A percentile compares a stretch with the other conserved stretches of the same genome.
Evolutionary conservation across 2,329 filamentous ascomycete species (phyloP).

Genomic region (Corinectria fuckeliana): DNA sequence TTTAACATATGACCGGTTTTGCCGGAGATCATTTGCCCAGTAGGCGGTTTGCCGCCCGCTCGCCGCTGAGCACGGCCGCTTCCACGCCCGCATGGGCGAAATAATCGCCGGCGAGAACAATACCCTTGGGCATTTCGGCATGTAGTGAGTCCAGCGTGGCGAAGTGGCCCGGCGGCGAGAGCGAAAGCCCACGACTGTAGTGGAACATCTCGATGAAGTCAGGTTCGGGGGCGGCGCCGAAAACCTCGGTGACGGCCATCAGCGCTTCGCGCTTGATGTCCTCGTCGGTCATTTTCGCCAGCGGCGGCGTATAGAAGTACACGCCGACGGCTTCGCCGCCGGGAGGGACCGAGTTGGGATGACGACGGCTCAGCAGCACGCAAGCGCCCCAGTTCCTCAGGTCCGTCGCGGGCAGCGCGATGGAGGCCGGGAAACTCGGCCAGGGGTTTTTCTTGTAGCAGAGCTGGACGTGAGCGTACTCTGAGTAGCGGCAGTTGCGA

Average conservation of each 20-base stretch:
- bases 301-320: background rate
- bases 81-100: background rate
- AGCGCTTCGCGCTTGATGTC: background rate
- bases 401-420: background rate
- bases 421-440: background rate
- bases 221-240: background rate
- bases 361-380: background rate
- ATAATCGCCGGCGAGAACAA: background rate
- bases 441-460: conserved; percentile 6
- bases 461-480: conserved; percentile 3
- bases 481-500: background rate
- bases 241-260: background rate
- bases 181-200: background rate
- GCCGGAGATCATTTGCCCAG: background rate
- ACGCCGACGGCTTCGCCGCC: background rate
- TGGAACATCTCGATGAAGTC: background rate
- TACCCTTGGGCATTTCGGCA: background rate
- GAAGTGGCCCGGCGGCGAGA: background rate
- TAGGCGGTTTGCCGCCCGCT: background rate
- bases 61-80: background rate
- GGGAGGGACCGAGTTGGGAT: background rate
- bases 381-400: background rate
- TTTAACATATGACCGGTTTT: background rate
- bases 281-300: background rate
- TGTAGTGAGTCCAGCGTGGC: background rate